Percentiles rank a stretch among this genome's conserved stretches.
These are phyloP conservation scores for Xerocomus potaroensis DNA, from an alignment of 768 basidiomycete genomes.

Conservation along the genomic window DNA sequence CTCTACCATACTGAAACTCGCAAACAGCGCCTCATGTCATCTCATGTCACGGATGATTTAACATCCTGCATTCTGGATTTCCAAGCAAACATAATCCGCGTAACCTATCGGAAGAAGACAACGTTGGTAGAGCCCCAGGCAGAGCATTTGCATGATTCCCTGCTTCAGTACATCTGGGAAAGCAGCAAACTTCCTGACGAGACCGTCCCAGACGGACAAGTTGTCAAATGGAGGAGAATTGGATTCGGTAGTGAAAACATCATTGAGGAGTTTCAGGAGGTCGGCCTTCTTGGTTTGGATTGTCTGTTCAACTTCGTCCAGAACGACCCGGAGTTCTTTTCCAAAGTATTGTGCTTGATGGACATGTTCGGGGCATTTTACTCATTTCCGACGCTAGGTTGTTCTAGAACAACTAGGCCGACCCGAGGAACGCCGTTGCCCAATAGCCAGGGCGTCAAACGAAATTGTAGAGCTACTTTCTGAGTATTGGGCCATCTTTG, in stretches of 20 bases:
- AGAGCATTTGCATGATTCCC: constrained; percentile 52
- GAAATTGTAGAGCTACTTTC: constrained; percentile 81
- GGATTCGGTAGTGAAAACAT: constrained; percentile 78
- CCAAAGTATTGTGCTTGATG: constrained; percentile 45
- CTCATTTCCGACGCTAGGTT: constrained; percentile 41
- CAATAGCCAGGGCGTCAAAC: constrained; percentile 78
- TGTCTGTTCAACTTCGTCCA: constrained; percentile 76
- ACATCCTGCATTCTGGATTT: constrained; percentile 84
- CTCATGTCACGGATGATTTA: constrained; percentile 76
- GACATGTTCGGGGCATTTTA: background rate
- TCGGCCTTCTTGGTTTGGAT: constrained; percentile 78
- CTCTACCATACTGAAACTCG: constrained; percentile 8
- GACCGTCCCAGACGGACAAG: constrained; percentile 42
- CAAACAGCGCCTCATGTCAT: constrained; percentile 72
- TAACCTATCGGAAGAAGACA: constrained; percentile 76
- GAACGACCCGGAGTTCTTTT: constrained; percentile 65
- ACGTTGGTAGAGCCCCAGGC: constrained; percentile 67
- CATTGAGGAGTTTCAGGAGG: constrained; percentile 68
- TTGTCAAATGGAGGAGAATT: constrained; percentile 69
- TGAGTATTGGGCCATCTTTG: constrained; percentile 82
- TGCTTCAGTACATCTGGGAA: constrained; percentile 67
- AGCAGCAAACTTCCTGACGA: constrained; percentile 54
- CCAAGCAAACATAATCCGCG: constrained; percentile 78
- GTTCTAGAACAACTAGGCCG: constrained; percentile 78
- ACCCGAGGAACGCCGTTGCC: constrained; percentile 70